Evolutionary conservation across 345 rosid genomes (phyloP).

Genomic region (Lumnitzera racemosa): DNA sequence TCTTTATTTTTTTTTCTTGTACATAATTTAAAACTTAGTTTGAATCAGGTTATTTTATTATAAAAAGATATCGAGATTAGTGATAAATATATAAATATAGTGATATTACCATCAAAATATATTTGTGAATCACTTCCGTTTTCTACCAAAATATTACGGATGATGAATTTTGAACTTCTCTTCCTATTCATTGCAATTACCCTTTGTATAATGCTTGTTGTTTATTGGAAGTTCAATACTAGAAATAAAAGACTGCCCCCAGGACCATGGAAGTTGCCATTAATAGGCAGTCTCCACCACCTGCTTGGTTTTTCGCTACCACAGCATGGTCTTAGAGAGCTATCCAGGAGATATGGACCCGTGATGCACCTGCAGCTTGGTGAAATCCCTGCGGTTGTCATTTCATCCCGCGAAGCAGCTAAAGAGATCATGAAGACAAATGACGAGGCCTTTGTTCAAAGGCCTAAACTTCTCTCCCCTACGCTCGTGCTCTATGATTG

Average conservation of each 20-base stretch:
- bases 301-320: not conserved
- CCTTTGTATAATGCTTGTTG: not conserved
- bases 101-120: no score
- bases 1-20: no score
- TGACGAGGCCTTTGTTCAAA: not conserved
- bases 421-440: not conserved
- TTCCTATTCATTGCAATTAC: not conserved
- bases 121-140: no score
- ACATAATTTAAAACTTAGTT: no score
- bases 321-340: not conserved
- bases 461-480: slow-evolving; percentile 7
- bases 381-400: not conserved
- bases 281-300: slow-evolving; percentile 17
- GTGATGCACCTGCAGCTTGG: slow-evolving; percentile 1
- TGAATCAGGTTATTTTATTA: no score
- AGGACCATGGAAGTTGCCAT: slow-evolving; percentile 20
- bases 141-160: no score
- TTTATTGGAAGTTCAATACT: not conserved
- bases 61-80: no score
- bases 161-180: no score
- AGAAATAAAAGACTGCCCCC: slow-evolving; percentile 9
- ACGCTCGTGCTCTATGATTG: not conserved
- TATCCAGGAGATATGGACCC: not conserved
- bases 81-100: no score
- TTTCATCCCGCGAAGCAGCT: not conserved